A percentile compares a stretch with the other conserved stretches of the same genome.
phyloP scores from a whole-genome alignment of 129 eudicot genomes.

The Flaveria robusta region DNA sequence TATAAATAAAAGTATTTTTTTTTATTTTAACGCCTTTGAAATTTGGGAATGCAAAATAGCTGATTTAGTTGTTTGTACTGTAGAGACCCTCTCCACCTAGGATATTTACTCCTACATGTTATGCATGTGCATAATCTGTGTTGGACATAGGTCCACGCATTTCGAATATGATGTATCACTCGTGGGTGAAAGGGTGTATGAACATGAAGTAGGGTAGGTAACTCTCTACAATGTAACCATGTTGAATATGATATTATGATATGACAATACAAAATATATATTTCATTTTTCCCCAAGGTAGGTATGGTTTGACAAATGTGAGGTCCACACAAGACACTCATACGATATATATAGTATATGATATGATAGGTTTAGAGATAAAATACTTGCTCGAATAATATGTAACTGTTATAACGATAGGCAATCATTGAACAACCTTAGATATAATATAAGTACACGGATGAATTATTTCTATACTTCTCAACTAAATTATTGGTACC shows the following conservation, averaged over 20 bases:
- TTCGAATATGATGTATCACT: background rate
- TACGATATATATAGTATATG: background rate
- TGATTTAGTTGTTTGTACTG: too few relatives aligned
- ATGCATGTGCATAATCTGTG: background rate
- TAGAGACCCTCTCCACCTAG: too few relatives aligned
- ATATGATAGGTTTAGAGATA: too few relatives aligned
- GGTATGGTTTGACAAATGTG: background rate
- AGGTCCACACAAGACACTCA: background rate
- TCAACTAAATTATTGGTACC: too few relatives aligned
- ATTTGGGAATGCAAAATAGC: too few relatives aligned
- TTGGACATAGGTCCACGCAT: background rate
- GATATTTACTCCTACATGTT: background rate
- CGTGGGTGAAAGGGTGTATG: background rate
- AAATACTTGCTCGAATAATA: too few relatives aligned
- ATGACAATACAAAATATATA: slow-evolving; percentile 2
- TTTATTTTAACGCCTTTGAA: too few relatives aligned
- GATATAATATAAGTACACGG: too few relatives aligned
- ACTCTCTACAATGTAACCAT: background rate
- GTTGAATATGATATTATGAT: background rate
- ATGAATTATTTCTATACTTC: too few relatives aligned
- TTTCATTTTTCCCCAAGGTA: background rate
- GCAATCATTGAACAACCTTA: too few relatives aligned
- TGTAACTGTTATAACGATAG: too few relatives aligned
- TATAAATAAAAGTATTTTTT: too few relatives aligned
- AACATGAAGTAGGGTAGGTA: background rate